A percentile compares a stretch with the other conserved stretches of the same genome.
Conservation (phyloP, 352 stramenopile species). For the Phytophthora fragariaefolia region DNA sequence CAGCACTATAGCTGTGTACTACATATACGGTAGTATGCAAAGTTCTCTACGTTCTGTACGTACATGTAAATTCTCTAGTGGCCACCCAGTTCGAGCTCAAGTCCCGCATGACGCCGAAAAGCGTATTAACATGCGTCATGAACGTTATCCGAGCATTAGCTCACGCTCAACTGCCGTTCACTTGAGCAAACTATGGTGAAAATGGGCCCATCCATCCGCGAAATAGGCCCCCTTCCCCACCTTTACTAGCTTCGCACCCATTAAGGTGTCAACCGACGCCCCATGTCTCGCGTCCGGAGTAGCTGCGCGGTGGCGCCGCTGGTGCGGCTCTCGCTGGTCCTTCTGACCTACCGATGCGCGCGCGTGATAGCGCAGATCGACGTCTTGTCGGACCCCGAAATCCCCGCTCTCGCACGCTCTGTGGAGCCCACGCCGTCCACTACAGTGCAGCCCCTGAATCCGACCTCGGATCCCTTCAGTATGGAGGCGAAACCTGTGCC, state of each 20-base stretch:
- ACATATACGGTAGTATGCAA: too few species aligned
- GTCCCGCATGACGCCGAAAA: not conserved
- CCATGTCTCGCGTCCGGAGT: constrained; percentile 13
- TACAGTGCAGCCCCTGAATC: not conserved
- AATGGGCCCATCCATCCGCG: too few species aligned
- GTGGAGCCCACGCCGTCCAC: constrained; percentile 12
- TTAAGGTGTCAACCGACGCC: constrained; percentile 24
- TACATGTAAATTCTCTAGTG: too few species aligned
- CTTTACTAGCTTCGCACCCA: constrained; percentile 5
- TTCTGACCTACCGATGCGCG: not conserved
- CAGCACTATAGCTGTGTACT: too few species aligned
- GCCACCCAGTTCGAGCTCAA: not conserved
- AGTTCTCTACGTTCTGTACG: too few species aligned
- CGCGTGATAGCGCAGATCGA: constrained; percentile 33
- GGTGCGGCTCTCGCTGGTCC: constrained; percentile 14
- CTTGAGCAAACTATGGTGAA: constrained; percentile 25
- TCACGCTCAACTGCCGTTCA: constrained; percentile 16
- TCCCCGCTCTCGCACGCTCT: not conserved
- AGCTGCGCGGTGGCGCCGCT: constrained; percentile 4
- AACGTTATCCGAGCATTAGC: not conserved
- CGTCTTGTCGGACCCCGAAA: constrained; percentile 26
- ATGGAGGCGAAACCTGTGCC: constrained; percentile 14
- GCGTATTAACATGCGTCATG: too few species aligned
- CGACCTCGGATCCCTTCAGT: not conserved
- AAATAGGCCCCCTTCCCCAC: too few species aligned